phyloP scores from a whole-genome alignment of 1,139 yeast species.

The Meyerozyma elateridarum region DNA sequence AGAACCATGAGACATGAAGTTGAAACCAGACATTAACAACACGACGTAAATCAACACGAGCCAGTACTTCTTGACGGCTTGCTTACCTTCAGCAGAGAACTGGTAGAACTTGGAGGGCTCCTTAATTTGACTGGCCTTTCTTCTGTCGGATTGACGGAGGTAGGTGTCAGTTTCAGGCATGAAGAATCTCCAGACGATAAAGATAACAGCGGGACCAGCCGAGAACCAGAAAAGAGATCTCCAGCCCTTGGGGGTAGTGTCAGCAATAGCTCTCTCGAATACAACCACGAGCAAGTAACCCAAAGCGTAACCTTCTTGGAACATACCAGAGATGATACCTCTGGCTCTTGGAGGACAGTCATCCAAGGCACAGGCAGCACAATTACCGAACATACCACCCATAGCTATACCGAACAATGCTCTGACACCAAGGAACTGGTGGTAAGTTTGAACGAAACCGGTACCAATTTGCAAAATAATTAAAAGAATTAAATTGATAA shows the following conservation, averaged over 20 bases:
- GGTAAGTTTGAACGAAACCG: conserved; percentile 14
- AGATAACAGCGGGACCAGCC: conserved; percentile 38
- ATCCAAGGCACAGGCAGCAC: conserved; percentile 36
- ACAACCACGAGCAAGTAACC: conserved; percentile 40
- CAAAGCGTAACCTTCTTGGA: conserved; percentile 41
- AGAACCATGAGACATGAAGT: conserved; percentile 67
- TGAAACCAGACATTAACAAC: conserved; percentile 40
- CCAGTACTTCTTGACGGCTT: conserved; percentile 34
- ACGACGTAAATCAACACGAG: conserved; percentile 32
- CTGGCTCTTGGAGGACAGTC: conserved; percentile 34
- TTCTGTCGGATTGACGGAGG: conserved; percentile 21
- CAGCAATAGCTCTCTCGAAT: conserved; percentile 38
- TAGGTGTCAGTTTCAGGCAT: conserved; percentile 38
- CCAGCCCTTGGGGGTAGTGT: conserved; percentile 33
- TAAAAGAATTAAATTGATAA: conserved; percentile 9
- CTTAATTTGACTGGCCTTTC: conserved; percentile 13
- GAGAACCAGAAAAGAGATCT: conserved; percentile 40
- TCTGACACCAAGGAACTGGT: conserved; percentile 36
- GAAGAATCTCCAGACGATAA: conserved; percentile 32
- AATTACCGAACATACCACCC: conserved; percentile 41
- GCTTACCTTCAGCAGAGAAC: conserved; percentile 20
- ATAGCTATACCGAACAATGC: conserved; percentile 40
- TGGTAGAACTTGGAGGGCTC: conserved; percentile 11
- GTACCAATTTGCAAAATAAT: conserved; percentile 10
- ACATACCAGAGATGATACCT: conserved; percentile 38